Base-by-base conservation (phyloP, 345 rosid genomes). In the Heritiera littoralis region DNA sequence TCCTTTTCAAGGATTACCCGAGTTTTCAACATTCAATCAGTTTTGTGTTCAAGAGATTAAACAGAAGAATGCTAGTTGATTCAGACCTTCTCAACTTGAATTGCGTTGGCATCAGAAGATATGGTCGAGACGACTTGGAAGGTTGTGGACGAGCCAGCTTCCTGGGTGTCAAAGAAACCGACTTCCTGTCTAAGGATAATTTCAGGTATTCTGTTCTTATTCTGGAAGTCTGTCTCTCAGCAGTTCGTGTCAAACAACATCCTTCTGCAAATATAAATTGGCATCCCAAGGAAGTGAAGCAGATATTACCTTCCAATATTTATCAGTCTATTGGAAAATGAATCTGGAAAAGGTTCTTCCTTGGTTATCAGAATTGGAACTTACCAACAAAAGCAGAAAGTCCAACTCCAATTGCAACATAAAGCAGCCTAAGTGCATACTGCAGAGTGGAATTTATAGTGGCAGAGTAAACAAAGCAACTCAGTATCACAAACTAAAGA, bases 101-200 rank as follows among this genome's bases (percentile, higher is more conserved):
- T 52, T 52, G 56, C 4, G 14, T 2, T 0, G 9, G 55, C 5
- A 8, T 51, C 2, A 14, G 81, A 79, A 18, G 95, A 89, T 74
- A 91, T 85, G 35, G 91, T 88, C 4, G 87, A 84, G 68, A 91
- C 89, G 65, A 91, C 92, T 87, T 87, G 87, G 73, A 80, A 88
- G 1, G 91, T 89, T 18, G 88, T 87, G 12, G 92, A 89, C 75
- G 90, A 85, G 78, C 88, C 89, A 71, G 86, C 85, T 51, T 83
- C 90, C 79, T 89, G 92, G 5, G 87, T 86, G 83, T 91, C 95
- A 45, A 87, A 87, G 86, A 89, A 91, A 77, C 89, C 85, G 45
- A 89, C 90, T 75, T 89, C 93, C 80, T 91, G 95, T 79, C 87
- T 86, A 4, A 89, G 90, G 23, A 91, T 92, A 92, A 82, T 86